phyloP scores from a whole-genome alignment of 2,329 filamentous ascomycete species.

The Apiospora marii region DNA sequence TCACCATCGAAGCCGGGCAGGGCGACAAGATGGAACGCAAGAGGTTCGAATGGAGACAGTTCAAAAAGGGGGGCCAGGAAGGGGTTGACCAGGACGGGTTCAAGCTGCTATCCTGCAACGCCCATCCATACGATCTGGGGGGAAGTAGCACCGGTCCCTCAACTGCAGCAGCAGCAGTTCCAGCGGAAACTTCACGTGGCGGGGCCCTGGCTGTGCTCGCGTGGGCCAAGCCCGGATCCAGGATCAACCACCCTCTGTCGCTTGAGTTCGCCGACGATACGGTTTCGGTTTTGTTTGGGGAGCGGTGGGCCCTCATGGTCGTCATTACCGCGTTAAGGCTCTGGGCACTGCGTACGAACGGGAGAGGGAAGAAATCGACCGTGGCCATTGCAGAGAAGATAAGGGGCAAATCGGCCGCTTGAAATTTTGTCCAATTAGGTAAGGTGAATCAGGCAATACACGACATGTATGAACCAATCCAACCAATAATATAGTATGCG shows the following conservation, averaged over 20 bases:
- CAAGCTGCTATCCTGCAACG: background rate
- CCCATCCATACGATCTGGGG: background rate
- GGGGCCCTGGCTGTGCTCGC: conserved; percentile 28
- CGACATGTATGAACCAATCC: background rate
- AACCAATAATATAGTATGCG: background rate
- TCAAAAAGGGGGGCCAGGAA: conserved; percentile 28
- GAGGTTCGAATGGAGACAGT: conserved; percentile 34
- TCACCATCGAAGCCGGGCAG: conserved; percentile 30
- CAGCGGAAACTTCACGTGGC: background rate
- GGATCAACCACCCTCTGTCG: conserved; percentile 29
- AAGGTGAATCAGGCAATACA: background rate
- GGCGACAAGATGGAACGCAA: conserved; percentile 27
- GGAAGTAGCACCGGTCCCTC: background rate
- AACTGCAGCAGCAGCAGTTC: background rate
- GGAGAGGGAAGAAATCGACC: background rate
- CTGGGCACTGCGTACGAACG: conserved; percentile 25
- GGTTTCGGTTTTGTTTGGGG: conserved; percentile 21
- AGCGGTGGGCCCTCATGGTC: conserved; percentile 28
- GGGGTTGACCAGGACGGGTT: conserved; percentile 19
- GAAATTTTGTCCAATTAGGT: background rate
- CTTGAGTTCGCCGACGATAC: conserved; percentile 26
- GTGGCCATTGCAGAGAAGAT: background rate
- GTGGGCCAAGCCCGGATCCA: conserved; percentile 29
- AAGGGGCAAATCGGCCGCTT: background rate
- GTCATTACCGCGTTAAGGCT: conserved; percentile 29